Evolutionary conservation across 345 rosid species (phyloP).

Genomic region (Gossypioides kirkii): DNA sequence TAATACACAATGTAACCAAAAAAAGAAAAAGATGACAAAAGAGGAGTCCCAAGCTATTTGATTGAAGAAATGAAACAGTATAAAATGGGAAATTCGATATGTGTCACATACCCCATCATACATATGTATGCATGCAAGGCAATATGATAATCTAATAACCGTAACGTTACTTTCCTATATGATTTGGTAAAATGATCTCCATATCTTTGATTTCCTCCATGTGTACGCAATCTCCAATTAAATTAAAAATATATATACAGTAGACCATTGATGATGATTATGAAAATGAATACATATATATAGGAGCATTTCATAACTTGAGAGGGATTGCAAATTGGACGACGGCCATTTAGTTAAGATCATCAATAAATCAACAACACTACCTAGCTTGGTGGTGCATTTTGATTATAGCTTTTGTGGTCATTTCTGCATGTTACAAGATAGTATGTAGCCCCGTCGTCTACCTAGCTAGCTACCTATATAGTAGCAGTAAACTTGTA

Average conservation of each 20-base stretch:
- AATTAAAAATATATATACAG: not conserved
- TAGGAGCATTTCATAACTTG: not conserved
- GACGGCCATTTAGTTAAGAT: not conserved
- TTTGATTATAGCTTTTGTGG: not conserved
- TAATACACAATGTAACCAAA: not conserved
- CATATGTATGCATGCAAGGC: not conserved
- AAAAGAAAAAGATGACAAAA: not conserved
- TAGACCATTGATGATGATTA: not conserved
- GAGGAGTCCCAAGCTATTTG: not conserved
- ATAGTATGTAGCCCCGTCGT: not conserved
- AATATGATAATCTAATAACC: not conserved
- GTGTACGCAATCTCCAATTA: slow-evolving; percentile 8
- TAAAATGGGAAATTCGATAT: not conserved
- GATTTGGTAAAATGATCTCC: not conserved
- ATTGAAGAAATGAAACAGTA: not conserved
- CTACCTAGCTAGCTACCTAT: not conserved
- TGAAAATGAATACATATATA: not conserved
- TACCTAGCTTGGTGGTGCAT: slow-evolving; percentile 2
- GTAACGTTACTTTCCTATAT: slow-evolving; percentile 18
- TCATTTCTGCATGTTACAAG: not conserved
- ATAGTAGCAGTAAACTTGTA: not conserved
- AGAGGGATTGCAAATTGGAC: not conserved
- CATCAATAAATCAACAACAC: not conserved
- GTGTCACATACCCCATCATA: not conserved
- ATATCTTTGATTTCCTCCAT: not conserved